Conservation (phyloP, 805 yeast genomes). For the Cyberlindnera lachancei region DNA sequence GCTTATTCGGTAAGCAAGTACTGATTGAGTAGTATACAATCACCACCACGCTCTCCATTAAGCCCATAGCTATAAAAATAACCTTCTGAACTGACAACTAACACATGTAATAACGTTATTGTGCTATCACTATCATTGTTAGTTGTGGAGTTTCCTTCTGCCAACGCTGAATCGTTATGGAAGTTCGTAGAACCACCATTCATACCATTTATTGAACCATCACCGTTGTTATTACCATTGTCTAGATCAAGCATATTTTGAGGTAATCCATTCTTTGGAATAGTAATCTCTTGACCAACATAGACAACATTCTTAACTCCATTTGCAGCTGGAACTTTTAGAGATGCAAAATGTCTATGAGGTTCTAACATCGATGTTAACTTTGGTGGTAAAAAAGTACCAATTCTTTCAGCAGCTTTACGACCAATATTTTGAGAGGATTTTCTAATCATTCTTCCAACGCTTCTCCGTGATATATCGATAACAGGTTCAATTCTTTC, state of each 20-base stretch:
- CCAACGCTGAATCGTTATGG: not conserved
- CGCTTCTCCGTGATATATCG: conserved; percentile 62
- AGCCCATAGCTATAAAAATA: conserved; percentile 72
- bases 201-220: conserved; percentile 1
- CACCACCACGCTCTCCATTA: conserved; percentile 89
- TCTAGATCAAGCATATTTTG: conserved; percentile 11
- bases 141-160: not conserved
- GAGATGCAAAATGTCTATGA: conserved; percentile 82
- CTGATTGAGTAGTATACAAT: conserved; percentile 73
- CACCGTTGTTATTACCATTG: not conserved
- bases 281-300: conserved; percentile 29
- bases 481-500: conserved; percentile 49
- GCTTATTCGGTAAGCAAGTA: conserved; percentile 36
- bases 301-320: conserved; percentile 43
- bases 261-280: conserved; percentile 18
- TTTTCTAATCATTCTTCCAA: conserved; percentile 67
- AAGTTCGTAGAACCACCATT: not conserved
- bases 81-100: conserved; percentile 79
- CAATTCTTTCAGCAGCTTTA: conserved; percentile 81
- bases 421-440: conserved; percentile 74
- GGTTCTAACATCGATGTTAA: conserved; percentile 84
- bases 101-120: conserved; percentile 35
- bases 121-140: conserved; percentile 21
- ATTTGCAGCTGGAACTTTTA: conserved; percentile 55
- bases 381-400: conserved; percentile 75